Conservation (phyloP, 441 rosid genomes). For the Gossypium davidsonii region DNA sequence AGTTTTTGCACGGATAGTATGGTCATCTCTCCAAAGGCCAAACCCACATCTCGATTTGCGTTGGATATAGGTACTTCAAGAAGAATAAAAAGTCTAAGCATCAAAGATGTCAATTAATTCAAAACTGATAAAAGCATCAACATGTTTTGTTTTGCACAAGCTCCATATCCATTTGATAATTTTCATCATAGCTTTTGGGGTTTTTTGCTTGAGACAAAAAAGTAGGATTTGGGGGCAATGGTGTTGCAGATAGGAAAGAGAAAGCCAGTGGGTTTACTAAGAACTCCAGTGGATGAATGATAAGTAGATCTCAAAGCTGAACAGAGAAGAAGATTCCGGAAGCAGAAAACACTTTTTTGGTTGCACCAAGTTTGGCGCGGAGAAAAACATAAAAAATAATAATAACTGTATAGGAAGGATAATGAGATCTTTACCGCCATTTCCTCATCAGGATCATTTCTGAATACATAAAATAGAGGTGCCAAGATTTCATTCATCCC, state of each 20-base stretch:
- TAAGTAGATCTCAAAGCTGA: background rate
- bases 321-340: background rate
- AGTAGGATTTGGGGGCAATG: background rate
- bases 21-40: background rate
- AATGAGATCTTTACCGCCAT: conserved; percentile 46
- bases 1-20: background rate
- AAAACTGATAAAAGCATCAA: background rate
- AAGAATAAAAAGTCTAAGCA: background rate
- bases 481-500: conserved; percentile 98
- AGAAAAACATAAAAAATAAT: background rate
- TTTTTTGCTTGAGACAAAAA: background rate
- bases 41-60: background rate
- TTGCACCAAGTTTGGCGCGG: background rate
- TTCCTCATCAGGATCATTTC: conserved; percentile 80
- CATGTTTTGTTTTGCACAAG: background rate
- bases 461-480: conserved; percentile 75
- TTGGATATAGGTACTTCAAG: background rate
- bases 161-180: background rate
- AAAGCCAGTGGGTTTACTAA: background rate
- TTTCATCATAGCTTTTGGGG: background rate
- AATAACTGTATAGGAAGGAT: conserved; percentile 1
- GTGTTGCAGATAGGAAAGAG: background rate
- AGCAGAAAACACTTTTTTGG: background rate
- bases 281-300: background rate
- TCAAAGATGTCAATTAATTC: background rate